Evolutionary conservation across 1,139 yeast species (phyloP), one percentile per base, ranked within the genome.

Genomic region (Kluyveromyces sp.): DNA sequence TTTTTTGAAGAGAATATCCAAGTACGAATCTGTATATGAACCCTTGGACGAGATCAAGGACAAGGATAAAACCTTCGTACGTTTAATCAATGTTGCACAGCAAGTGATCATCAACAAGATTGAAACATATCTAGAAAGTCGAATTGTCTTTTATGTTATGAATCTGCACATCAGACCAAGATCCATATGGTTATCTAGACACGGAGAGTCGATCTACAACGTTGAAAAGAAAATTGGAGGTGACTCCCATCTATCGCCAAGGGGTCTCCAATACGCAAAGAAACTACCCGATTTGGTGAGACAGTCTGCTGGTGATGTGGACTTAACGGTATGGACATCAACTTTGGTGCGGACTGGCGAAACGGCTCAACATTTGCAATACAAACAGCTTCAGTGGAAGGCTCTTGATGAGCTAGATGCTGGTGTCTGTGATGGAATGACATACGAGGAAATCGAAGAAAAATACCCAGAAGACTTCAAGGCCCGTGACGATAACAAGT

Each of bases 371-470:
- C 78, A 75, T 63, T 72, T 92, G 57, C 90, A 95, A 1, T 88
- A 85, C 66, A 81, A 83, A 50, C 84, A 89, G 64, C 72, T 89
- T 54, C 87, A 83, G 54, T 92, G 98, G 98, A 92, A 92, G 66
- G 97, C 97, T 0, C 72, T 92, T 54, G 98, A 92, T 65, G 98
- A 92, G 67, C 76, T 92, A 53, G 98, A 92, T 66, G 98, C 98
- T 0, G 98, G 98, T 7, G 94, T 89, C 35, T 92, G 98, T 65
- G 98, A 92, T 64, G 97, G 97, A 3, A 76, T 88, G 74, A 83
- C 96, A 0, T 87, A 89, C 64, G 88, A 87, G 58, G 95, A 92
- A 57, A 85, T 89, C 56, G 90, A 89, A 60, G 72, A 77, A 34
- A 67, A 75, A 53, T 90, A 83, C 65, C 98, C 98, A 0, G 96